phyloP scores from a whole-genome alignment of 2,329 filamentous ascomycete genomes.

The Aspergillus caelatus region DNA sequence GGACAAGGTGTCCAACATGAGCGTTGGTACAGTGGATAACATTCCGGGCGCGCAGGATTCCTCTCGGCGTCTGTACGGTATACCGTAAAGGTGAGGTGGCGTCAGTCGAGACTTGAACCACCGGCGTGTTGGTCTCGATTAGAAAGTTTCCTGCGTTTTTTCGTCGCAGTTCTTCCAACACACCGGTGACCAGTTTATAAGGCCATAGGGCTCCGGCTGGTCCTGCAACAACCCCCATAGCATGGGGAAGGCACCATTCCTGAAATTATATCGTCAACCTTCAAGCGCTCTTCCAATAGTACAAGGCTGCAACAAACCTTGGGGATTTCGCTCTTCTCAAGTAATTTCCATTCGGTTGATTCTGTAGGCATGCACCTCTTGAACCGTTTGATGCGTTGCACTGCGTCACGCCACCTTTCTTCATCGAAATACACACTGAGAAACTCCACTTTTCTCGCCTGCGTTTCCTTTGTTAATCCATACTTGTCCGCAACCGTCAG shows the following conservation, averaged over 20 bases:
- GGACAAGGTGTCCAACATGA: constrained; percentile 55
- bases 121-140: constrained; percentile 27
- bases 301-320: constrained; percentile 15
- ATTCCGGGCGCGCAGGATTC: constrained; percentile 50
- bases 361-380: constrained; percentile 32
- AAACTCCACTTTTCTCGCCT: constrained; percentile 32
- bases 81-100: constrained; percentile 31
- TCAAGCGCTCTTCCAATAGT: background rate
- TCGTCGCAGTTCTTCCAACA: constrained; percentile 21
- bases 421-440: constrained; percentile 32
- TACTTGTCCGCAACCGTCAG: constrained; percentile 23
- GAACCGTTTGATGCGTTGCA: constrained; percentile 25
- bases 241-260: constrained; percentile 27
- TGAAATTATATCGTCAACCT: constrained; percentile 7
- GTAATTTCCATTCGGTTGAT: constrained; percentile 27
- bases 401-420: constrained; percentile 23
- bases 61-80: constrained; percentile 50
- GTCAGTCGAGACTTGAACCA: constrained; percentile 11
- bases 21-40: constrained; percentile 64
- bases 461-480: constrained; percentile 22
- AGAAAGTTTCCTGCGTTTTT: constrained; percentile 40
- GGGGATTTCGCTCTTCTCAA: constrained; percentile 26
- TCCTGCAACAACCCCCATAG: constrained; percentile 28
- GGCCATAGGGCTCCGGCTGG: constrained; percentile 37
- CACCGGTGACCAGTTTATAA: constrained; percentile 33